A percentile compares a stretch with the other conserved stretches of the same genome.
Evolutionary conservation across 2,329 filamentous ascomycete genomes (phyloP).

Genomic region (Rhexocercosporidium sp.): DNA sequence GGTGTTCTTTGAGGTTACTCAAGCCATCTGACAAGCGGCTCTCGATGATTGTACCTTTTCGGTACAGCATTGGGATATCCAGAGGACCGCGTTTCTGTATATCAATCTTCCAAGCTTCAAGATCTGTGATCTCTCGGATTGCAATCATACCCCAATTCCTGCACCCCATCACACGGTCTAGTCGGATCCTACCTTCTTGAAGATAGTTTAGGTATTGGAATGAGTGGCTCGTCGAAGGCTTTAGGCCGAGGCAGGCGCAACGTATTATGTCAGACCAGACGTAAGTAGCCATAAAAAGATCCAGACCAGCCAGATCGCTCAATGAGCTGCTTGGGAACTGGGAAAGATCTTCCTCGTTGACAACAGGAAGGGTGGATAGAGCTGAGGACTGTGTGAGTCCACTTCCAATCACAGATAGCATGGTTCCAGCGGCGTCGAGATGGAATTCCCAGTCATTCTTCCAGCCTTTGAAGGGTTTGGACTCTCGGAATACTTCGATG

Average conservation of each 20-base stretch:
- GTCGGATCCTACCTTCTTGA: constrained; percentile 5
- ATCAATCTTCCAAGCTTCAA: constrained; percentile 19
- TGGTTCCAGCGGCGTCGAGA: constrained; percentile 16
- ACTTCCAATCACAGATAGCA: constrained; percentile 18
- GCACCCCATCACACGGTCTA: constrained; percentile 22
- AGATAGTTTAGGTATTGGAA: constrained; percentile 20
- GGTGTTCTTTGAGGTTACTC: not conserved
- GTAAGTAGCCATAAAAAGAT: constrained; percentile 20
- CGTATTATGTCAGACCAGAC: constrained; percentile 22
- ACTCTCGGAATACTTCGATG: constrained; percentile 18
- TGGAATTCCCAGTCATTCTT: constrained; percentile 27
- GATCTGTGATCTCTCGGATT: constrained; percentile 15
- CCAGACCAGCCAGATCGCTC: constrained; percentile 5
- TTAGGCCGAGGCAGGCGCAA: constrained; percentile 8
- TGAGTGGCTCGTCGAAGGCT: not conserved
- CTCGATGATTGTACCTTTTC: constrained; percentile 29
- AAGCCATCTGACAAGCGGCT: constrained; percentile 14
- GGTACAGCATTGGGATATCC: constrained; percentile 4
- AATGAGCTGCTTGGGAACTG: not conserved
- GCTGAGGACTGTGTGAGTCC: constrained; percentile 11
- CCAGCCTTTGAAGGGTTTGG: constrained; percentile 10
- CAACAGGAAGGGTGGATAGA: not conserved
- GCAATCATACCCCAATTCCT: constrained; percentile 22
- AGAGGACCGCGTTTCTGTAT: not conserved
- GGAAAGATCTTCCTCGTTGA: not conserved